Conservation (phyloP, 148 eudicot genomes). For the Vaccinium corymbosum region DNA sequence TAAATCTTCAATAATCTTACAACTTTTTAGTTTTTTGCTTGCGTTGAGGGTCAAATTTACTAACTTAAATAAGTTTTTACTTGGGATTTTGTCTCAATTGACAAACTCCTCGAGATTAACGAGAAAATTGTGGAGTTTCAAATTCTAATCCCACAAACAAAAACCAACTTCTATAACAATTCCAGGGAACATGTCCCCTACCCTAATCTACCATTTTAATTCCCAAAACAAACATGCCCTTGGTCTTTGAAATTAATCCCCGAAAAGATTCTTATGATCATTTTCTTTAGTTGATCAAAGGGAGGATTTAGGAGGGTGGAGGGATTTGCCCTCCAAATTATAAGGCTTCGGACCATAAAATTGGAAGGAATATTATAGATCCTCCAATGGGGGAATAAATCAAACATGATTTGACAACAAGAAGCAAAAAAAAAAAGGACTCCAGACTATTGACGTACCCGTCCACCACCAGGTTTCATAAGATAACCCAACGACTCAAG, state of each 20-base stretch:
- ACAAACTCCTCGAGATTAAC: neutral
- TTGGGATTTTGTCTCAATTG: neutral
- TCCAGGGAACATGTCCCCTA: neutral
- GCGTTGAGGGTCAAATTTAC: neutral
- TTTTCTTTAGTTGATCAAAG: neutral
- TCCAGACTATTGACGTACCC: too few species aligned
- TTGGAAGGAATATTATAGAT: too few species aligned
- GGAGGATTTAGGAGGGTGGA: neutral
- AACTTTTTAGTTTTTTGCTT: too few species aligned
- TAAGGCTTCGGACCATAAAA: neutral
- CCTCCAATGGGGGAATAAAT: too few species aligned
- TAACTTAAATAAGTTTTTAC: too few species aligned
- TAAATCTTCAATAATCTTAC: too few species aligned
- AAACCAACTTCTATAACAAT: neutral
- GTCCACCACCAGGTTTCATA: too few species aligned
- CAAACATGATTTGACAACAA: too few species aligned
- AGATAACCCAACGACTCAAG: too few species aligned
- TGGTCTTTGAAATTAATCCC: neutral
- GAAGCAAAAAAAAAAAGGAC: too few species aligned
- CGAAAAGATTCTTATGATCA: neutral
- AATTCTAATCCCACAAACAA: neutral
- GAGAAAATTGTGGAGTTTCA: neutral
- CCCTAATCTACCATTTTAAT: neutral
- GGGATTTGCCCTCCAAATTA: neutral
- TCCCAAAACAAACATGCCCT: constrained; percentile 5